Base-by-base conservation (phyloP, 176 grass and related monocot genomes). In the Chloris gayana region DNA sequence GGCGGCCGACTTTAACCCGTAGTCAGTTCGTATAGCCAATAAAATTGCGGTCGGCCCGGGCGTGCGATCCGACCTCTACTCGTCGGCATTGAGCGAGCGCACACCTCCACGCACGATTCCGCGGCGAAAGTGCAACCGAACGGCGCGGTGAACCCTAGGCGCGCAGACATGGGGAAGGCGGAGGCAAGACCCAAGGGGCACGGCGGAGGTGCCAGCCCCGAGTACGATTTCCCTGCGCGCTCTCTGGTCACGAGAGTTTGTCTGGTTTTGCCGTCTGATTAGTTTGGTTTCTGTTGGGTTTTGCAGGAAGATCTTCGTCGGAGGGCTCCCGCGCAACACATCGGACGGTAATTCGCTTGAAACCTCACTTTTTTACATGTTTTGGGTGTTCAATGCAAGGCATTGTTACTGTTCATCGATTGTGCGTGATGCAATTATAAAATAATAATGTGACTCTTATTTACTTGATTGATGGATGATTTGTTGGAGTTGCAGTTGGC, bases 281-380 rank as follows among this genome's bases (percentile, higher is more conserved):
- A 9, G 18, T 19, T 30, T 21, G 31, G 39, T 61, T 60, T 83
- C 25, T 12, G 35, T 85, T 79, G 80, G 66, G 19, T 57, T 57
- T 57, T 22, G 63, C 89, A 98, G 96, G 70, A 98, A 98, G 76
- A 98, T 95, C 57, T 98, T 98, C 80, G 81, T 98, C 68, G 96
- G 96, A 7, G 96, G 96, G 21, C 90, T 98, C 19, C 80, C 92
- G 29, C 89, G 88, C 66, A 88, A 93, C 65, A 91, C 90, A 35
- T 91, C 77, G 13, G 80, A 86, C 29, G 82, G 96, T 98, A 84
- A 9, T 27, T 42, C 8, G 17, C 75, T 80, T 17, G 73, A 39
- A 77, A n/a, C 57, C 10, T 49, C 11, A 14, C 24, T 26, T 59
- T 17, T 49, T 66, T 25, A 2, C 39, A 29, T 58, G 42, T 37